phyloP scores from a whole-genome alignment of 805 yeast genomes.

The Ogataea dorogensis region DNA sequence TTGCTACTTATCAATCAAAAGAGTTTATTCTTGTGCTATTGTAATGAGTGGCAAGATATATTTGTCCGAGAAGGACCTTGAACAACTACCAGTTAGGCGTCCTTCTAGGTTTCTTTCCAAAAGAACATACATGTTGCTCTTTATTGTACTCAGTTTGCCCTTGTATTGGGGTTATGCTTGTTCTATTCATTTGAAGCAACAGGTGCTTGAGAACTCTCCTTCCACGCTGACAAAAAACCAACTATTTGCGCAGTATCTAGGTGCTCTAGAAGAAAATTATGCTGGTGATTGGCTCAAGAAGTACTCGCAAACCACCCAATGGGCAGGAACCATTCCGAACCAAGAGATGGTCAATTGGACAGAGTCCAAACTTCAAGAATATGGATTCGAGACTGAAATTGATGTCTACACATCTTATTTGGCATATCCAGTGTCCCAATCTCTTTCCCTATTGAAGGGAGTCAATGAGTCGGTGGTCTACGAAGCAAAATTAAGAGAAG shows the following conservation, averaged over 20 bases:
- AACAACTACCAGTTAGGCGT: too few relatives aligned
- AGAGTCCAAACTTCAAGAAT: slow-evolving; percentile 52
- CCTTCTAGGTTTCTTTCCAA: too few relatives aligned
- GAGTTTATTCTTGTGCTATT: slow-evolving; percentile 1
- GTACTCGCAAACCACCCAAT: slow-evolving; percentile 54
- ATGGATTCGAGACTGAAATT: slow-evolving; percentile 52
- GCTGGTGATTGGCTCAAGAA: slow-evolving; percentile 55
- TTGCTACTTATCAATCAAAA: neutral
- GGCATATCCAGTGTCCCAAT: slow-evolving; percentile 59
- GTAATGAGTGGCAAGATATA: slow-evolving; percentile 2
- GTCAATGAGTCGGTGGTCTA: slow-evolving; percentile 34
- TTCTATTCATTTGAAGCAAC: neutral
- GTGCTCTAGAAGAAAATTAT: slow-evolving; percentile 32
- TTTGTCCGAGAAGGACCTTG: neutral
- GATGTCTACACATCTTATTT: slow-evolving; percentile 62
- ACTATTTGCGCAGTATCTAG: slow-evolving; percentile 18
- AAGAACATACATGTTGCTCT: neutral
- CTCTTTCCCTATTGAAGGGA: slow-evolving; percentile 42
- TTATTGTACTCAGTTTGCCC: neutral
- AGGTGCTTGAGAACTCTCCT: neutral
- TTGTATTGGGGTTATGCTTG: slow-evolving; percentile 4
- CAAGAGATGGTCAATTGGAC: slow-evolving; percentile 57
- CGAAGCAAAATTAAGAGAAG: slow-evolving; percentile 55
- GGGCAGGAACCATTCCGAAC: slow-evolving; percentile 50
- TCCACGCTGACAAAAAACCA: neutral